These are phyloP conservation scores for Phylloporus arenicola DNA, from an alignment of 768 basidiomycete species.

Conservation along the genomic window DNA sequence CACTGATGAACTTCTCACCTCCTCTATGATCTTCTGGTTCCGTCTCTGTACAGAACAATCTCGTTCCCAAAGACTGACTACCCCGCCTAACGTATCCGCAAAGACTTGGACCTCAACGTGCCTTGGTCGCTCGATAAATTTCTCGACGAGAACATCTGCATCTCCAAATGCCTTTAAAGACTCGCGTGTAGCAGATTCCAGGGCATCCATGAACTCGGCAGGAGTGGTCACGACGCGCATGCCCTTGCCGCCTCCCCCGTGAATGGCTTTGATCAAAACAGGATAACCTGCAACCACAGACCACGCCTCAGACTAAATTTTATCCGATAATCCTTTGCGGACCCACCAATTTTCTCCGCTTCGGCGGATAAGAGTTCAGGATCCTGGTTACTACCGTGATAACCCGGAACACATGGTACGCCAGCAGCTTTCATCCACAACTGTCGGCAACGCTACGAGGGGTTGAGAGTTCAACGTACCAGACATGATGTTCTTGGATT, in stretches of 20 bases:
- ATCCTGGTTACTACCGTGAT: constrained; percentile 82
- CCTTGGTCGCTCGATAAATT: constrained; percentile 79
- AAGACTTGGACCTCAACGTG: constrained; percentile 96
- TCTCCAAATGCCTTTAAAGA: constrained; percentile 85
- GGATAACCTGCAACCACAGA: constrained; percentile 59
- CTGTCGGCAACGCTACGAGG: constrained; percentile 1
- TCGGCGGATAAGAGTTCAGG: constrained; percentile 61
- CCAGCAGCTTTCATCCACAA: constrained; percentile 56
- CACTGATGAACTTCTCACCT: constrained; percentile 38
- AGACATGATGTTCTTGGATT: constrained; percentile 94
- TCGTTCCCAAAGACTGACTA: constrained; percentile 93
- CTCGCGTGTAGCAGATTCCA: constrained; percentile 86
- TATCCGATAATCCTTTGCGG: not conserved
- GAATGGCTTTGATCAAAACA: constrained; percentile 93
- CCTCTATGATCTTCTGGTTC: constrained; percentile 95
- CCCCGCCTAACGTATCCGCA: constrained; percentile 73
- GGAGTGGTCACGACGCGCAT: constrained; percentile 76
- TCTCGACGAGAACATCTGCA: constrained; percentile 81
- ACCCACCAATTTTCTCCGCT: constrained; percentile 63
- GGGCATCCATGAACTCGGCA: constrained; percentile 71
- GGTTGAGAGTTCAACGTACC: constrained; percentile 36
- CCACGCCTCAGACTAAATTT: not conserved
- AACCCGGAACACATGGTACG: constrained; percentile 92
- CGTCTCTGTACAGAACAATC: constrained; percentile 89
- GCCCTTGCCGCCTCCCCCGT: constrained; percentile 93